Conservation (phyloP, 257 asterid species). For the Solanum tarijense region DNA sequence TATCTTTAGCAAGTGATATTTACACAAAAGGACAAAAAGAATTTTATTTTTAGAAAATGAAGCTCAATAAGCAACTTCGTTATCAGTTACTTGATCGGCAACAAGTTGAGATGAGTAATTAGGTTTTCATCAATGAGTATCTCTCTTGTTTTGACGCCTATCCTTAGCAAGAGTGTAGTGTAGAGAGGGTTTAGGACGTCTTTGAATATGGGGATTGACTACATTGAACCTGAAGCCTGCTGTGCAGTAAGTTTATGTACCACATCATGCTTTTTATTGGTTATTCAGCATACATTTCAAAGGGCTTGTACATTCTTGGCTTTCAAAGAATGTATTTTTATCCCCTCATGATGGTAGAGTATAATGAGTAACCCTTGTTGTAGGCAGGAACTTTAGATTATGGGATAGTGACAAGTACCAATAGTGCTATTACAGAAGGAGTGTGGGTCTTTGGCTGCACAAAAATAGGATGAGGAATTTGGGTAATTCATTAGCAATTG, state of each 20-base stretch:
- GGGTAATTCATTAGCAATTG: not conserved
- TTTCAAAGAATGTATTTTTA: not conserved
- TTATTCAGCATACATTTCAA: not conserved
- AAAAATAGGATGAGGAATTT: not conserved
- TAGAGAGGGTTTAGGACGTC: not conserved
- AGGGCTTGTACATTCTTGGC: not conserved
- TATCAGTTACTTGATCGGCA: conserved; percentile 60
- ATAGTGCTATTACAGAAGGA: not conserved
- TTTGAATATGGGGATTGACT: not conserved
- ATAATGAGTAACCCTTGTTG: not conserved
- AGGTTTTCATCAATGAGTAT: not conserved
- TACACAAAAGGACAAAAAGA: not conserved
- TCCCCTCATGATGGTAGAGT: not conserved
- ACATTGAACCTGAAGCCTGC: not conserved
- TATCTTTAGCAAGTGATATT: not conserved
- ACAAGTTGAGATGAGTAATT: conserved; percentile 53
- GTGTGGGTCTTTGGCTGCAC: not conserved
- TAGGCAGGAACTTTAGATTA: not conserved
- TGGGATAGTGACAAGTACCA: not conserved
- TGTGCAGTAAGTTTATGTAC: not conserved
- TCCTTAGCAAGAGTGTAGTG: not conserved
- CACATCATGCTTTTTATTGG: not conserved
- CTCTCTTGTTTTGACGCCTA: not conserved
- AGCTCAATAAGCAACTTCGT: conserved; percentile 81
- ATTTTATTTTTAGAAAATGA: conserved; percentile 29